Evolutionary conservation across 768 basidiomycete species (phyloP).

Genomic region (Glaciozyma martinii): DNA sequence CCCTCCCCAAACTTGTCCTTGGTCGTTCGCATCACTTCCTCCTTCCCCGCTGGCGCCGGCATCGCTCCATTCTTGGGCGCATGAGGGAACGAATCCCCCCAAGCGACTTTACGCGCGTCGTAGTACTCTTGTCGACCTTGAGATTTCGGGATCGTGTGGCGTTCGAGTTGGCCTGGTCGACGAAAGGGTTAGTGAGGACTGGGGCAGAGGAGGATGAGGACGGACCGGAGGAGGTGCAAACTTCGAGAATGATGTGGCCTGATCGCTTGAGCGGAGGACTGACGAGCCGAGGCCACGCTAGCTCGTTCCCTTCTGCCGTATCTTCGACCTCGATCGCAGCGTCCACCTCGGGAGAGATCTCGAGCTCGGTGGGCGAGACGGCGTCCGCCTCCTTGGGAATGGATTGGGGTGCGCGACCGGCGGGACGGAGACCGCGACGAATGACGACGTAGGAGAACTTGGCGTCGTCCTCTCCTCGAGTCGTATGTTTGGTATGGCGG

Average conservation of each 20-base stretch:
- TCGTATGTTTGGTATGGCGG: slow-evolving; percentile 77
- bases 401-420: not conserved
- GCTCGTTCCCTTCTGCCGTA: slow-evolving; percentile 51
- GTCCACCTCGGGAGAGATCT: slow-evolving; percentile 31
- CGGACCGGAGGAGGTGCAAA: slow-evolving; percentile 70
- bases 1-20: slow-evolving; percentile 25
- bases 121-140: slow-evolving; percentile 94
- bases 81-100: slow-evolving; percentile 96
- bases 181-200: not conserved
- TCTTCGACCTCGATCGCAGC: not conserved
- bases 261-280: slow-evolving; percentile 85
- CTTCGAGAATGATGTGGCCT: slow-evolving; percentile 85
- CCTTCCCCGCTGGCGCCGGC: slow-evolving; percentile 8
- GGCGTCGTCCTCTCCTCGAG: slow-evolving; percentile 72
- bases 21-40: not conserved
- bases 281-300: slow-evolving; percentile 80
- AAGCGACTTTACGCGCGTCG: slow-evolving; percentile 82
- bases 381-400: not conserved
- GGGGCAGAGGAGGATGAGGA: slow-evolving; percentile 18
- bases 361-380: slow-evolving; percentile 6
- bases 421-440: slow-evolving; percentile 64
- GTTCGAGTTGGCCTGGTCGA: slow-evolving; percentile 69
- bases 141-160: slow-evolving; percentile 80
- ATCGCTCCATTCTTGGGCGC: slow-evolving; percentile 49
- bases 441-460: slow-evolving; percentile 86